Base-by-base conservation (phyloP, 129 eudicot genomes). In the Glebionis coronaria region DNA sequence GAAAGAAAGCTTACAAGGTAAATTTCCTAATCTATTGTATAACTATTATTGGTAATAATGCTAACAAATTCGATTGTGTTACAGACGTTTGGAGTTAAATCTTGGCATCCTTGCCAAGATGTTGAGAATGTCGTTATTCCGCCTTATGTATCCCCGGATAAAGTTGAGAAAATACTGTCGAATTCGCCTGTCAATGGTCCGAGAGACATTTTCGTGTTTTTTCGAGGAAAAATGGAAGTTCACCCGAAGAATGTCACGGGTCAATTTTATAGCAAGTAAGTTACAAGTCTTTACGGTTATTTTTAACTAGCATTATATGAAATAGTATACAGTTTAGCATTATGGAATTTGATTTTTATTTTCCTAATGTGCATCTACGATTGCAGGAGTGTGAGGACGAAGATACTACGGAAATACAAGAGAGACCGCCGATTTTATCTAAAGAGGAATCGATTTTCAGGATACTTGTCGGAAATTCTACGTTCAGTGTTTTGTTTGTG, bases 221-320 rank as follows among this genome's bases (percentile, higher is more conserved):
- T 91, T 76, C 70, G 97, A 76, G 96, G 96, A 1, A 87, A 91
- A 68, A 87, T 91, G 96, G 97, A 91, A 67, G 80, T 91, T 10
- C 93, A 85, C 65, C 97, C 97, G 1, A 91, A 91, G 63, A 87
- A 91, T 19, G 83, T 91, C 65, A 85, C 96, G 69, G 96, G 96
- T 19, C 97, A 85, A 16, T 85, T 74, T 66, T 91, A 91, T 80
- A 81, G 97, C 96, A 91, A 81, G 97, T 91, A 82, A 70, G 42
- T 70, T 2, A 47, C 44, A 46, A 18, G 10, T 65, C 13, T 27
- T 56, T 55, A 1, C 13, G 14, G 12, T 14, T 47, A 9, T 11
- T 28, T 40, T 5, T 50, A 29, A 29, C 38, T 4, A 29, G 38
- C 38, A 29, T 29, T 29, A 29, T 29, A 29, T 4, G 38, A 29